Base-by-base conservation (phyloP, 495 filamentous ascomycete species). In the Xanthoparmelia taractica region DNA sequence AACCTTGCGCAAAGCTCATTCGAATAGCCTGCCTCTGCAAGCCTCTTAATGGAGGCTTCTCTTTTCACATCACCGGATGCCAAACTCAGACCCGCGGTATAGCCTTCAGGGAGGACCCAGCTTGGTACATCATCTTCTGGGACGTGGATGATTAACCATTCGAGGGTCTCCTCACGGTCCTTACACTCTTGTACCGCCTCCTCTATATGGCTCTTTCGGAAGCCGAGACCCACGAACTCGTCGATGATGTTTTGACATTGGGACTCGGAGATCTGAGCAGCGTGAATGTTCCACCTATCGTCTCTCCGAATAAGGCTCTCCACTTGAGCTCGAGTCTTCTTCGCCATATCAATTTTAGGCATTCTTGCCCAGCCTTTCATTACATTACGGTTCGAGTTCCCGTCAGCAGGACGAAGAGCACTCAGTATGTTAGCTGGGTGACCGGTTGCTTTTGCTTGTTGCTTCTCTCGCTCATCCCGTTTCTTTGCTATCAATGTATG, bases 121-220 rank as follows among this genome's bases (percentile, higher is more conserved):
- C 80, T 73, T 0, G 94, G 94, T 3, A 97, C 75, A 72, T 98
- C 94, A 72, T 97, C 95, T 73, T 98, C 94, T 4, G 94, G 95
- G 25, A 98, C 89, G 74, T 98, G 92, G 37, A 97, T 88, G 27
- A 98, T 79, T 25, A 98, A 83, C 94, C 94, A 98, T 66, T 89
- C 87, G 11, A 98, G 77, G 17, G 90, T 84, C 73, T 97, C 95
- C 71, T 97, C 92, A n/a, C 85, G 81, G 72, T 96, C 91, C 75
- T 91, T 95, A 73, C 91, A 96, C 67, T 90, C 85, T 34, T 82
- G 83, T 1, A 88, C 83, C 12, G 94, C 95, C 75, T 98, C 94
- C 70, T 96, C 87, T 45, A 90, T 81, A 72, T 98, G 94, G 65
- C 87, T 92, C 68, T 83, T 80, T 20, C 94, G 84, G 70, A 98